Evolutionary conservation across 306 rosid species (phyloP).

Genomic region (Adenanthera pavonina): DNA sequence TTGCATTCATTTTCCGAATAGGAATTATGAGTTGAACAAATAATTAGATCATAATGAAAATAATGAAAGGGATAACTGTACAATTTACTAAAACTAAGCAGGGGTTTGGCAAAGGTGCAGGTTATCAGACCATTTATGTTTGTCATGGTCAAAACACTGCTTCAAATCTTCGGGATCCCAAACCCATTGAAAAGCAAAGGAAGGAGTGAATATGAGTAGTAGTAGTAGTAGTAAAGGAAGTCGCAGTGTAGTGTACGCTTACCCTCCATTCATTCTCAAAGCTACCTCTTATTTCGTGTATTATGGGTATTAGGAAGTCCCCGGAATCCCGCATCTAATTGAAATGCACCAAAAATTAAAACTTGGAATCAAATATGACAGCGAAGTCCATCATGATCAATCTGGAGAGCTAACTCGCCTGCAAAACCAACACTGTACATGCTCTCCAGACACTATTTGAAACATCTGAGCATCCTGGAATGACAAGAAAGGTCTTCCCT

Average conservation of each 20-base stretch:
- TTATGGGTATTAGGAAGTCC: neutral
- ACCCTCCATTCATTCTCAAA: neutral
- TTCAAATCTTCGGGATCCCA: neutral
- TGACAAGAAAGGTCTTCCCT: conserved; percentile 1
- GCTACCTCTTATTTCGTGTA: neutral
- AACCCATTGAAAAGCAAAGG: neutral
- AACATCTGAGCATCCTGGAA: conserved; percentile 17
- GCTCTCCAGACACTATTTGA: conserved; percentile 6
- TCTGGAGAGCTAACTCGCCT: conserved; percentile 12
- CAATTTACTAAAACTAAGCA: neutral
- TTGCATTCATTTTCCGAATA: neutral
- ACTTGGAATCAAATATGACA: conserved; percentile 18
- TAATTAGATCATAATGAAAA: neutral
- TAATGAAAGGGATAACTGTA: neutral
- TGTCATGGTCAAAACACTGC: neutral
- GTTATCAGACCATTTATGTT: neutral
- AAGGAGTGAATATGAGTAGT: neutral
- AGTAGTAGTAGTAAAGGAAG: neutral
- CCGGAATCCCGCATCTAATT: neutral
- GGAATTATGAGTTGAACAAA: neutral
- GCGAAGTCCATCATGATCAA: conserved; percentile 27
- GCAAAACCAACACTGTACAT: conserved; percentile 33
- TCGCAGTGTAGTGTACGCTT: neutral
- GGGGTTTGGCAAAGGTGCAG: neutral
- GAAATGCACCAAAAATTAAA: conserved; percentile 26